Evolutionary conservation across 1,139 yeast genomes (phyloP).

Genomic region (Kodamaea alishanica): DNA sequence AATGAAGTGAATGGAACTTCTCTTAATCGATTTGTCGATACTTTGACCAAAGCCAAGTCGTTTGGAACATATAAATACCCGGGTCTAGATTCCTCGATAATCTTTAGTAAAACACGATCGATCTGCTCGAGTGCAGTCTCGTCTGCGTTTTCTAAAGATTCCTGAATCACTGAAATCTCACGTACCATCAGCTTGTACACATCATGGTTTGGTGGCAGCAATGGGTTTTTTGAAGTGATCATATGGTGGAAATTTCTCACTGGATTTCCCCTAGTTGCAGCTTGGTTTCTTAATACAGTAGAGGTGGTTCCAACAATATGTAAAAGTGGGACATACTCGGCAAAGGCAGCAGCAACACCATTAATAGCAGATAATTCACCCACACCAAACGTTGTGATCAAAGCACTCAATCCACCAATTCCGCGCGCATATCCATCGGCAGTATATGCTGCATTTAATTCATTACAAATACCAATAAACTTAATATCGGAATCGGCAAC

Average conservation of each 20-base stretch:
- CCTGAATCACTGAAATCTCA: constrained; percentile 57
- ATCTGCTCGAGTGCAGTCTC: constrained; percentile 45
- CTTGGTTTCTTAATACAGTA: constrained; percentile 23
- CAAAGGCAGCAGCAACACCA: constrained; percentile 79
- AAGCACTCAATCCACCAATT: constrained; percentile 35
- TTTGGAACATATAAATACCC: constrained; percentile 77
- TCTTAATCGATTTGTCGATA: constrained; percentile 32
- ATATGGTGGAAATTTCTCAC: constrained; percentile 60
- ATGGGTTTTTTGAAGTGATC: constrained; percentile 51
- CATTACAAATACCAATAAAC: constrained; percentile 35
- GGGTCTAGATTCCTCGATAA: constrained; percentile 62
- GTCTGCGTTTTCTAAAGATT: constrained; percentile 48
- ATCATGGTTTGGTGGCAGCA: constrained; percentile 52
- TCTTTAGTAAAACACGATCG: constrained; percentile 59
- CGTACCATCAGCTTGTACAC: constrained; percentile 61
- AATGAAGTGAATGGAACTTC: constrained; percentile 17
- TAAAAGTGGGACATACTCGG: constrained; percentile 73
- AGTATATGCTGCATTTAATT: constrained; percentile 56
- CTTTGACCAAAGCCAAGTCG: constrained; percentile 54
- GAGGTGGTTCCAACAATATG: constrained; percentile 79
- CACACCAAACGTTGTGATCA: constrained; percentile 74
- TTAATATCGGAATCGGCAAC: constrained; percentile 21
- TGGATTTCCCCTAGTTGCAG: constrained; percentile 13
- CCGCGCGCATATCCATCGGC: constrained; percentile 75
- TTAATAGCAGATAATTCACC: constrained; percentile 85